phyloP scores from a whole-genome alignment of 306 rosid species.

The Prunus dulcis region DNA sequence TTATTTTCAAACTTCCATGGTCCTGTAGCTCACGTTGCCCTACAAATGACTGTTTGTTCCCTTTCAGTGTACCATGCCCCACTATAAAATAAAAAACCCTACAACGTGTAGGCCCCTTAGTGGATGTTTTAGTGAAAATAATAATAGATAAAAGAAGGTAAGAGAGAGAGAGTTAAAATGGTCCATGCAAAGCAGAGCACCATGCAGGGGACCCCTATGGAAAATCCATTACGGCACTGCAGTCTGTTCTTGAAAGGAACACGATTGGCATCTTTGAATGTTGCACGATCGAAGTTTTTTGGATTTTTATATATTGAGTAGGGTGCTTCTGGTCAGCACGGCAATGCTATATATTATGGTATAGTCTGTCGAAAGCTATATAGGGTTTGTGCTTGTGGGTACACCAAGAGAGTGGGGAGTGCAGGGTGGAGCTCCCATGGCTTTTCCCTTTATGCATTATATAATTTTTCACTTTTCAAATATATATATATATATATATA shows the following conservation, averaged over 20 bases:
- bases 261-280: constrained; percentile 57
- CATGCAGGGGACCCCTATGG: constrained; percentile 36
- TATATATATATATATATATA: not conserved
- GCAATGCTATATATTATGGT: constrained; percentile 3
- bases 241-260: constrained; percentile 24
- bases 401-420: not conserved
- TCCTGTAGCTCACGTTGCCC: constrained; percentile 21
- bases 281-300: constrained; percentile 11
- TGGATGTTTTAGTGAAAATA: constrained; percentile 16
- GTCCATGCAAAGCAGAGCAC: constrained; percentile 41
- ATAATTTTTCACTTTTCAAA: not conserved
- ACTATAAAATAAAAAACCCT: constrained; percentile 15
- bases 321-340: constrained; percentile 34
- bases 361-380: not conserved
- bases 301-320: not conserved
- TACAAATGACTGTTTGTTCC: constrained; percentile 44
- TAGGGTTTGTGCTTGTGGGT: not conserved
- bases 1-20: constrained; percentile 8
- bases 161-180: constrained; percentile 12
- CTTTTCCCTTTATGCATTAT: not conserved
- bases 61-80: constrained; percentile 30
- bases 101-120: constrained; percentile 22
- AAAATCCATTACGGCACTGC: constrained; percentile 54
- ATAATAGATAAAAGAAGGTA: not conserved
- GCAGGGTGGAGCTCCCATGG: not conserved